These are phyloP conservation scores for Tuber umbilicatum DNA, from an alignment of 495 filamentous ascomycete species.

Conservation along the genomic window DNA sequence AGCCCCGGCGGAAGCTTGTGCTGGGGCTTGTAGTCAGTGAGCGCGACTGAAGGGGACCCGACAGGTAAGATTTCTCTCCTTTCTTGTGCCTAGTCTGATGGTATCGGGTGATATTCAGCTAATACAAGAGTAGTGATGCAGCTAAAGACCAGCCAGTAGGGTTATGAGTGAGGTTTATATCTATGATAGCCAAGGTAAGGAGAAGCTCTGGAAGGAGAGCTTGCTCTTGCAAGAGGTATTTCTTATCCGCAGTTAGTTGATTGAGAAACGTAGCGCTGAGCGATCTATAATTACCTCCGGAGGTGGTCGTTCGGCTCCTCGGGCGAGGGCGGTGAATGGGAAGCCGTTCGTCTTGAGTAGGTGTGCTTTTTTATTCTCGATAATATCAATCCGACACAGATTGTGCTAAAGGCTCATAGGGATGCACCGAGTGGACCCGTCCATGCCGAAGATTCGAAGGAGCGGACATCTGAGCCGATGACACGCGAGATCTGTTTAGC, in stretches of 20 bases:
- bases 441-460: constrained; percentile 69
- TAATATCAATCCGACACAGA: constrained; percentile 26
- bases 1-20: constrained; percentile 88
- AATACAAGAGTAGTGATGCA: constrained; percentile 55
- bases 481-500: no score
- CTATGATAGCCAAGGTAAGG: constrained; percentile 75
- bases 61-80: constrained; percentile 48
- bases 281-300: constrained; percentile 70
- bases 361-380: constrained; percentile 21
- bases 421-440: constrained; percentile 71
- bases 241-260: constrained; percentile 58
- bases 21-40: constrained; percentile 71
- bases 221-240: constrained; percentile 75
- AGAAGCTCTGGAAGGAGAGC: constrained; percentile 77
- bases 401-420: constrained; percentile 68
- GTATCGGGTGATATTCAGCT: not conserved
- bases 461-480: constrained; percentile 89
- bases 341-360: constrained; percentile 65
- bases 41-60: constrained; percentile 71
- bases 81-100: constrained; percentile 5
- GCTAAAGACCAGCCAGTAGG: constrained; percentile 89
- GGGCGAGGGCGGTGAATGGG: constrained; percentile 68
- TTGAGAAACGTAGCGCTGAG: constrained; percentile 30
- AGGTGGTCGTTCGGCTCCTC: constrained; percentile 84
- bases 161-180: constrained; percentile 75